phyloP scores from a whole-genome alignment of 805 yeast species.

The Clavispora santaluciae region DNA sequence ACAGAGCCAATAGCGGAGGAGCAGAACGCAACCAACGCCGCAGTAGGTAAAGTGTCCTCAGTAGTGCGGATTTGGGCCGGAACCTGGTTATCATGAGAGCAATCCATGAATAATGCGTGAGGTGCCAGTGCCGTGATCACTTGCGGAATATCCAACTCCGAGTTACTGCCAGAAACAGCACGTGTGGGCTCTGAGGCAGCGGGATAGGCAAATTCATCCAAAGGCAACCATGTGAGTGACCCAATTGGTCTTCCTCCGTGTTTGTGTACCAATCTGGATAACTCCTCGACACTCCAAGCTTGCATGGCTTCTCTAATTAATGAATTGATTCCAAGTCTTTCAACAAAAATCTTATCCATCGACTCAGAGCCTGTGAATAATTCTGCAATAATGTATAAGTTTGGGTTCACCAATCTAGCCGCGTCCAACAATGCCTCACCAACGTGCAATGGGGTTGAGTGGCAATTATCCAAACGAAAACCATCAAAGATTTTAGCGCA shows the following conservation, averaged over 20 bases:
- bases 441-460: conserved; percentile 93
- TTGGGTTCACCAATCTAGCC: conserved; percentile 80
- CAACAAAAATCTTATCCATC: conserved; percentile 85
- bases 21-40: conserved; percentile 90
- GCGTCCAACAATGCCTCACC: conserved; percentile 84
- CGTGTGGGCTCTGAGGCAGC: conserved; percentile 39
- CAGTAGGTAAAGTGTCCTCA: conserved; percentile 92
- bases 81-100: conserved; percentile 93
- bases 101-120: conserved; percentile 95
- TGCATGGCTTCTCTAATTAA: conserved; percentile 96
- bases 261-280: conserved; percentile 79
- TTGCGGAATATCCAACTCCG: conserved; percentile 67
- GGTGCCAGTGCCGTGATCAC: conserved; percentile 67
- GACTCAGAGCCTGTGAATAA: conserved; percentile 89
- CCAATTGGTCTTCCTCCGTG: conserved; percentile 98
- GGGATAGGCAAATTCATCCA: conserved; percentile 70
- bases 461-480: conserved; percentile 91
- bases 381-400: conserved; percentile 90
- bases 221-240: conserved; percentile 74
- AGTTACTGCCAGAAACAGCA: conserved; percentile 31
- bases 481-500: conserved; percentile 80
- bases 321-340: conserved; percentile 82
- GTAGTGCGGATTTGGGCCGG: conserved; percentile 87
- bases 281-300: conserved; percentile 83
- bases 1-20: conserved; percentile 93